Evolutionary conservation across 768 basidiomycete species (phyloP), one percentile per base, ranked within the genome.

Genomic region (Kwoniella dejecticola): DNA sequence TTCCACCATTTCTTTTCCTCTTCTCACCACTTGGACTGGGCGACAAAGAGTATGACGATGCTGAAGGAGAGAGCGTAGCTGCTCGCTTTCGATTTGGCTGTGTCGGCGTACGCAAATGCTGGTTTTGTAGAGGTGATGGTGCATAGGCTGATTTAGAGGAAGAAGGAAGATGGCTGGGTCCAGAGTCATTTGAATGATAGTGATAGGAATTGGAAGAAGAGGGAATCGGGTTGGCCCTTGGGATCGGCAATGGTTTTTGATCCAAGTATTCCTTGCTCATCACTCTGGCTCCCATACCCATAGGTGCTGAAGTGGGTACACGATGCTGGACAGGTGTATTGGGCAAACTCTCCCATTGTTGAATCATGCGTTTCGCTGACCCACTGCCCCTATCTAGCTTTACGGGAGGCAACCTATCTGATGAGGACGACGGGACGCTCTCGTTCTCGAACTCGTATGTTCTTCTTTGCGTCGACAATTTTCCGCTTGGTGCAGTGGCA

Each of bases 241-340:
- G 64, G 8, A 71, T 56, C 3, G 72, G 72, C 10, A 74, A 59
- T 21, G 70, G 73, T 52, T 75, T 75, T 12, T 60, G 38, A 36
- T 72, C 66, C 12, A 75, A 63, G 36, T 75, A 75, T 15, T 70
- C 71, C 48, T 60, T 48, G 47, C 65, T 70, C 63, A 69, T 65
- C 12, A 57, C 45, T 47, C 66, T 42, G 15, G 30, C 54, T 15
- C 33, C 36, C 12, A 52, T 23, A 12, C 50, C 42, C 38, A 60
- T 31, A 3, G 58, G 49, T 49, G 31, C 29, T 1, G 60, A 55
- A 24, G 26, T 53, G 19, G 60, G 41, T 42, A 12, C 41, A 8
- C 12, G 6, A 42, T 50, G 27, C 30, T 8, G 19, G 10, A 13
- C 38, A n/a, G 62, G 57, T 44, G 50, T 58, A 38, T 48, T 29